These are phyloP conservation scores for Paxillus involutus DNA, from an alignment of 768 basidiomycete genomes.

Conservation along the genomic window DNA sequence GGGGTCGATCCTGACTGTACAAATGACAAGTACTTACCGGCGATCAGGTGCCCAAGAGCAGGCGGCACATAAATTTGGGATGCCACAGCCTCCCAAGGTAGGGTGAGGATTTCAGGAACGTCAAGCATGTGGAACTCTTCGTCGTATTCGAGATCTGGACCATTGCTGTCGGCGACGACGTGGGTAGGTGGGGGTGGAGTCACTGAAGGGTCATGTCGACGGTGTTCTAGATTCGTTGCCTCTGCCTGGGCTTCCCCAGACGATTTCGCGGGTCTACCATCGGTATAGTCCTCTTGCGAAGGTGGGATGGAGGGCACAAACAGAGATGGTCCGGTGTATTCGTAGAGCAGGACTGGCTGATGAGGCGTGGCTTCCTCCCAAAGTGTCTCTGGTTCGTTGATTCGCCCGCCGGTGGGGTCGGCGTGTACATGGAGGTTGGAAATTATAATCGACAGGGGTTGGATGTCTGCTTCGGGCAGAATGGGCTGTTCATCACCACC, in stretches of 20 bases:
- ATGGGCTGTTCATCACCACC: background rate
- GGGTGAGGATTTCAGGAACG: conserved; percentile 29
- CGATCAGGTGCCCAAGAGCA: conserved; percentile 33
- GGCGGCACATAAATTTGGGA: conserved; percentile 35
- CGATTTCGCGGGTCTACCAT: background rate
- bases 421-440: background rate
- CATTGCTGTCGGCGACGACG: background rate
- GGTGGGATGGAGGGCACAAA: background rate
- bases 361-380: background rate
- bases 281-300: background rate
- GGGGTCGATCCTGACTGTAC: background rate
- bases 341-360: background rate
- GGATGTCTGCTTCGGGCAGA: background rate
- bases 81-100: conserved; percentile 34
- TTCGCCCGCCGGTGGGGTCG: background rate
- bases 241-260: background rate
- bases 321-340: background rate
- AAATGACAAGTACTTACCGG: conserved; percentile 24
- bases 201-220: background rate
- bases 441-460: background rate
- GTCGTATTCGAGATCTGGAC: conserved; percentile 3
- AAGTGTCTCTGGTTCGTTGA: background rate
- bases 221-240: background rate
- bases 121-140: conserved; percentile 36
- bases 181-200: background rate